Base-by-base conservation (phyloP, 2,329 filamentous ascomycete species). In the Ophiocordyceps camponoti-leonardi region DNA sequence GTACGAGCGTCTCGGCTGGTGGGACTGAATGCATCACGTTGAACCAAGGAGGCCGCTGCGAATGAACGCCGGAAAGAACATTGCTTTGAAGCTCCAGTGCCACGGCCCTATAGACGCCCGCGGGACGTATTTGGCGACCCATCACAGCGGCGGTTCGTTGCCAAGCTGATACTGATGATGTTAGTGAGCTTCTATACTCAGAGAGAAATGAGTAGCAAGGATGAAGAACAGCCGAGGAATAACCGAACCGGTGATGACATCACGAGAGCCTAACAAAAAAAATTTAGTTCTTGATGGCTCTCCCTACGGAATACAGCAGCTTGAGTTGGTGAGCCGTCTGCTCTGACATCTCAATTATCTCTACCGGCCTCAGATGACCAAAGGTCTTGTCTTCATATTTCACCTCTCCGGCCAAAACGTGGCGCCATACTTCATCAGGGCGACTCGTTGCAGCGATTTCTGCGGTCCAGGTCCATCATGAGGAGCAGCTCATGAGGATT, bases 401-500 rank as follows among this genome's bases (percentile, higher is more conserved):
- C n/a, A 6, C 31, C 10, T 6, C 5, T n/a, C 31, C 13, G 12
- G 31, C 31, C 31, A 13, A 33, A 3, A 14, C 31, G 31, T n/a
- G 31, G 16, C 31, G 31, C 31, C 18, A 7, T 11, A 18, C 23
- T 23, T 13, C 20, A 8, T 44, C 45, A 35, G 45, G 39, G 35
- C 26, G 2, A 23, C 12, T 26, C 44, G 18, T 28, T 43, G 30
- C 42, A n/a, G 42, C 42, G 23, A 39, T 20, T 39, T 40, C 40
- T 46, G 43, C 45, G 22, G 43, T 20, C 41, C 45, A 41, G 47
- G 51, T 51, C 48, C 57, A 66, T 52, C 62, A 73, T 73, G 70
- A 65, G 60, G 66, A 68, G 65, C 64, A 67, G 62, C 73, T 66
- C 71, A 78, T 78, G 74, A 77, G 69, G 72, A 64, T 69, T 64